phyloP scores from a whole-genome alignment of 2,329 filamentous ascomycete genomes.

The Xylariaceae sp. region DNA sequence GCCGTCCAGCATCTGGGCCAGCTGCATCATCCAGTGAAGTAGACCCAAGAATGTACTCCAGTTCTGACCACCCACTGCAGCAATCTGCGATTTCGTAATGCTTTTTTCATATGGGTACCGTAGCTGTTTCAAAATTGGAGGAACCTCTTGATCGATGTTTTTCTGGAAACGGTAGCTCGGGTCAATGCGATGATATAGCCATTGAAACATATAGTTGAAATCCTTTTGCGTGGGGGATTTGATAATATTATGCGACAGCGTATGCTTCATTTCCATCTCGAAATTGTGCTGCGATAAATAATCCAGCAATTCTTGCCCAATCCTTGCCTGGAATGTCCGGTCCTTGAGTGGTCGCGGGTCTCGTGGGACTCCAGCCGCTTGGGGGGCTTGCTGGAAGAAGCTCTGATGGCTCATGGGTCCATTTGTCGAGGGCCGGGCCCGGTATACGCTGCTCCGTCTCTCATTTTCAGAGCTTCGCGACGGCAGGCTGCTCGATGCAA shows the following conservation, averaged over 20 bases:
- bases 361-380: constrained; percentile 78
- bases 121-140: constrained; percentile 88
- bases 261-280: constrained; percentile 96
- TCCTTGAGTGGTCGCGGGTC: constrained; percentile 90
- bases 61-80: constrained; percentile 93
- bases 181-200: constrained; percentile 95
- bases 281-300: constrained; percentile 94
- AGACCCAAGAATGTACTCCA: constrained; percentile 95
- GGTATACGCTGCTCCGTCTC: constrained; percentile 83
- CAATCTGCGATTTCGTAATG: constrained; percentile 95
- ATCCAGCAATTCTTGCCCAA: constrained; percentile 88
- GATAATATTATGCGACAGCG: constrained; percentile 86
- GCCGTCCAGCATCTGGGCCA: constrained; percentile 90
- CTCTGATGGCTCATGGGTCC: constrained; percentile 81
- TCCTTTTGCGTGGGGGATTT: constrained; percentile 97
- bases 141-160: constrained; percentile 93
- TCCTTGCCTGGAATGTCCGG: constrained; percentile 76
- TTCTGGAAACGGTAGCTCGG: constrained; percentile 93
- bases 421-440: constrained; percentile 68
- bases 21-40: constrained; percentile 99
- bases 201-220: constrained; percentile 97
- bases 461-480: constrained; percentile 59
- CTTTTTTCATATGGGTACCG: constrained; percentile 94
- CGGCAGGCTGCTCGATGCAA: constrained; percentile 60
- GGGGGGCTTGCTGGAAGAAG: constrained; percentile 89